These are phyloP conservation scores for Acacia melanoxylon DNA, from an alignment of 306 rosid genomes.

Conservation along the genomic window DNA sequence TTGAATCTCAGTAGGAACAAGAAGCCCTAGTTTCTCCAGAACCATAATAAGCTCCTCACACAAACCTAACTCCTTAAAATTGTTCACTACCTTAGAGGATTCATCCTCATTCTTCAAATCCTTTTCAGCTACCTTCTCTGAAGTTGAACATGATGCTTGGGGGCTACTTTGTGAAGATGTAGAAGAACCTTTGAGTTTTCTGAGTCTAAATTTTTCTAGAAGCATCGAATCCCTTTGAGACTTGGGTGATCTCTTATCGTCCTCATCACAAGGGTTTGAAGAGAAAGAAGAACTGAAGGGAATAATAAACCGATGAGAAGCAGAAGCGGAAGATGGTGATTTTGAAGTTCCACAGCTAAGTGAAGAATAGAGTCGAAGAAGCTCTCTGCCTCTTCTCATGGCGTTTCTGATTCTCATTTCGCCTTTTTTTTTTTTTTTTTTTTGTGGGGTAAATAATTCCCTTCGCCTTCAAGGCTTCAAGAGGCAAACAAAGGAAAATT, in stretches of 20 bases:
- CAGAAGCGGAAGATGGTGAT: constrained; percentile 31
- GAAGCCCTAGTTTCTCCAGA: constrained; percentile 54
- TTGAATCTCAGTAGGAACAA: constrained; percentile 78
- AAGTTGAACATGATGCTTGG: constrained; percentile 19
- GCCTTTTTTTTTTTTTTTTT: neutral
- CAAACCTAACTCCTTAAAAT: constrained; percentile 66
- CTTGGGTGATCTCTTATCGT: constrained; percentile 10
- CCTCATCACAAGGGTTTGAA: neutral
- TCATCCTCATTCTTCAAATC: constrained; percentile 41
- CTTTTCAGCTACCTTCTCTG: constrained; percentile 30
- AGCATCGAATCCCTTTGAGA: constrained; percentile 56
- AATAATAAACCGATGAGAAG: constrained; percentile 33
- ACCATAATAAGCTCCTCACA: constrained; percentile 61
- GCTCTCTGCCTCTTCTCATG: constrained; percentile 49
- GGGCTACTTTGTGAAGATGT: constrained; percentile 19
- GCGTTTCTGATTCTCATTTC: constrained; percentile 1
- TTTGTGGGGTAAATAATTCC: no score
- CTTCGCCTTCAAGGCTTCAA: no score
- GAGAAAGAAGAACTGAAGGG: constrained; percentile 41
- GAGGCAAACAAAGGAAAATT: no score
- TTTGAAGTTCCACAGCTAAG: constrained; percentile 12
- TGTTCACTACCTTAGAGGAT: constrained; percentile 39
- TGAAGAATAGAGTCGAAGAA: constrained; percentile 41
- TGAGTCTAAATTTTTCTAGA: constrained; percentile 61
- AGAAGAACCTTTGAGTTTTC: constrained; percentile 69